Conservation (phyloP, 2,329 filamentous ascomycete species). For the Colletotrichum eremochloae region DNA sequence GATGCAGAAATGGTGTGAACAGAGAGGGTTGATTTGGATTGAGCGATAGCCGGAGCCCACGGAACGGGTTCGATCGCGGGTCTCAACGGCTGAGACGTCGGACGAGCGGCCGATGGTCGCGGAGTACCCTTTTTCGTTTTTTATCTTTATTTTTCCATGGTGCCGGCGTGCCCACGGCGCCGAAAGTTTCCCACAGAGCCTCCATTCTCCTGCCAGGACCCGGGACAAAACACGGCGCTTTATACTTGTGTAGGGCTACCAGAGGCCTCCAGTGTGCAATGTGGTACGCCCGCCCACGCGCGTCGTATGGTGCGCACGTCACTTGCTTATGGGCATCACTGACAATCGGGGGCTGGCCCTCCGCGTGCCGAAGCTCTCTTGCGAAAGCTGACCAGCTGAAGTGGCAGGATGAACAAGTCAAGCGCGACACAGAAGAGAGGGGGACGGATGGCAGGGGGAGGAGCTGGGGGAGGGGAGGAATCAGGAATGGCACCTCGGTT, state of each 20-base stretch:
- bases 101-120: conserved; percentile 1
- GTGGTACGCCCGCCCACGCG: conserved; percentile 17
- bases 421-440: not conserved
- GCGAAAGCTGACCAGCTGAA: conserved; percentile 1
- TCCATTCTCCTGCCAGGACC: not conserved
- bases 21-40: conserved; percentile 5
- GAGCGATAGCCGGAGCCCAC: conserved; percentile 24
- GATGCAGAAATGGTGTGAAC: conserved; percentile 29
- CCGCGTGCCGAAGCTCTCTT: conserved; percentile 17
- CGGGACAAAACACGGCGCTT: conserved; percentile 38
- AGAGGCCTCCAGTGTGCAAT: conserved; percentile 35
- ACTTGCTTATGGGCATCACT: conserved; percentile 22
- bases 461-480: not conserved
- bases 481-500: not conserved
- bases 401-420: not conserved
- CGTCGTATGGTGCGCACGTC: conserved; percentile 37
- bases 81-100: not conserved
- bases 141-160: not conserved
- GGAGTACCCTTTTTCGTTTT: conserved; percentile 5
- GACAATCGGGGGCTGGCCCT: not conserved
- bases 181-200: not conserved
- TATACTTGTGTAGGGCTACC: conserved; percentile 30
- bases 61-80: conserved; percentile 22
- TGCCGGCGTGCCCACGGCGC: not conserved
- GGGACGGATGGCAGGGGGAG: not conserved